Evolutionary conservation across 805 yeast genomes (phyloP).

Genomic region (Blastobotrys muscicola): DNA sequence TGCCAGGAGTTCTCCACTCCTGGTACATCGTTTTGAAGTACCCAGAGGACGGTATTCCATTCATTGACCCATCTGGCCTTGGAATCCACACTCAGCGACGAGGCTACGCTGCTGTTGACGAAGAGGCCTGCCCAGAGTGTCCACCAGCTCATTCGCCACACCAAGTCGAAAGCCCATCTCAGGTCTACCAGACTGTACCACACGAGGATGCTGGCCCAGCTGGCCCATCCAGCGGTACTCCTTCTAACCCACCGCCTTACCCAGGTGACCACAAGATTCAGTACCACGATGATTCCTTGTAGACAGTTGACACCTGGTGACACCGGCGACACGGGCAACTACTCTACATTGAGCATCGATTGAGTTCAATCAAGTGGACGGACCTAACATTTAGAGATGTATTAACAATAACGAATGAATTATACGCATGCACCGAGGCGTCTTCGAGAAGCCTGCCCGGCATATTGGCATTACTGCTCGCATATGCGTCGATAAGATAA

Average conservation of each 20-base stretch:
- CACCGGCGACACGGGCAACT: too few relatives aligned
- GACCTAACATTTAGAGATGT: too few relatives aligned
- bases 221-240: slow-evolving; percentile 6
- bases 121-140: slow-evolving; percentile 2
- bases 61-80: neutral
- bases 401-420: too few relatives aligned
- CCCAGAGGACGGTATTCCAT: slow-evolving; percentile 18
- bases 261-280: slow-evolving; percentile 15
- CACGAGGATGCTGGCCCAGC: neutral
- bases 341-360: too few relatives aligned
- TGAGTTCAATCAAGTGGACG: too few relatives aligned
- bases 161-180: neutral
- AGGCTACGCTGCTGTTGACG: slow-evolving; percentile 10
- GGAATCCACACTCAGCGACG: slow-evolving; percentile 7
- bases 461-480: too few relatives aligned
- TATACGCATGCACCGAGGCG: too few relatives aligned
- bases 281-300: slow-evolving; percentile 3
- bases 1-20: slow-evolving; percentile 64
- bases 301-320: too few relatives aligned
- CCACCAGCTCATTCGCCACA: neutral
- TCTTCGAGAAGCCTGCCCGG: too few relatives aligned
- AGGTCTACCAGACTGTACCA: neutral
- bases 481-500: too few relatives aligned
- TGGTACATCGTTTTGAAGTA: slow-evolving; percentile 41
- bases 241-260: slow-evolving; percentile 8